phyloP scores from a whole-genome alignment of 106 monocot species.

The Ottelia alismoides region DNA sequence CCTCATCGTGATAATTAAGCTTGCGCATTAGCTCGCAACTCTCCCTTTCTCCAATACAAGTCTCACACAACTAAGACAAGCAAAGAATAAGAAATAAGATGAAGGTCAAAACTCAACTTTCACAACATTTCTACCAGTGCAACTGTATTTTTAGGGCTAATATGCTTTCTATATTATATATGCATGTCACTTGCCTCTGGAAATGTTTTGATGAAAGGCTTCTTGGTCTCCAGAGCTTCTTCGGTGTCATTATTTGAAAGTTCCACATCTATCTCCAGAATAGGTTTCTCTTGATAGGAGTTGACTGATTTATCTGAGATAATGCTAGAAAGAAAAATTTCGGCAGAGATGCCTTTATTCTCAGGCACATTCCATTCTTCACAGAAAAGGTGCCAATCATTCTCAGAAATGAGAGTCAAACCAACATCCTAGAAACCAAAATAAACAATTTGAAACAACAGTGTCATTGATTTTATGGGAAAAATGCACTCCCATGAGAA shows the following conservation, averaged over 20 bases:
- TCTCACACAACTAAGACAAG: slow-evolving; percentile 63
- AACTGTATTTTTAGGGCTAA: too few relatives aligned
- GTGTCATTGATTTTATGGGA: too few relatives aligned
- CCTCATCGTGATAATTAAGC: slow-evolving; percentile 69
- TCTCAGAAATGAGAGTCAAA: slow-evolving; percentile 54
- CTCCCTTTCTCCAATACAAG: slow-evolving; percentile 93
- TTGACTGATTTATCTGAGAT: slow-evolving; percentile 23
- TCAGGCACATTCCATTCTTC: slow-evolving; percentile 74
- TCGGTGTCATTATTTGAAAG: slow-evolving; percentile 27
- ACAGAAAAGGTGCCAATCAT: slow-evolving; percentile 83
- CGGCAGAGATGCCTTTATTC: slow-evolving; percentile 63
- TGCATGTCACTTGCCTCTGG: slow-evolving; percentile 87
- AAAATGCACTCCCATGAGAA: too few relatives aligned
- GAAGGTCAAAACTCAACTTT: too few relatives aligned
- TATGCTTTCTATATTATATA: too few relatives aligned
- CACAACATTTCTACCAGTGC: too few relatives aligned
- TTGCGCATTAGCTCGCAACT: slow-evolving; percentile 68
- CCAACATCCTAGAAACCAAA: slow-evolving; percentile 53
- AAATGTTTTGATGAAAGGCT: slow-evolving; percentile 39
- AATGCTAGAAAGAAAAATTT: slow-evolving; percentile 38
- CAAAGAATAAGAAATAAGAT: too few relatives aligned
- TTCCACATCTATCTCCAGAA: slow-evolving; percentile 24
- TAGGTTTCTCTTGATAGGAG: slow-evolving; percentile 29
- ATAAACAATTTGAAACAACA: too few relatives aligned
- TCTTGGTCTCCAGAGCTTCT: slow-evolving; percentile 27